Evolutionary conservation across 495 filamentous ascomycete species (phyloP), one percentile per base, ranked within the genome.

Genomic region (Patellaria atrata): DNA sequence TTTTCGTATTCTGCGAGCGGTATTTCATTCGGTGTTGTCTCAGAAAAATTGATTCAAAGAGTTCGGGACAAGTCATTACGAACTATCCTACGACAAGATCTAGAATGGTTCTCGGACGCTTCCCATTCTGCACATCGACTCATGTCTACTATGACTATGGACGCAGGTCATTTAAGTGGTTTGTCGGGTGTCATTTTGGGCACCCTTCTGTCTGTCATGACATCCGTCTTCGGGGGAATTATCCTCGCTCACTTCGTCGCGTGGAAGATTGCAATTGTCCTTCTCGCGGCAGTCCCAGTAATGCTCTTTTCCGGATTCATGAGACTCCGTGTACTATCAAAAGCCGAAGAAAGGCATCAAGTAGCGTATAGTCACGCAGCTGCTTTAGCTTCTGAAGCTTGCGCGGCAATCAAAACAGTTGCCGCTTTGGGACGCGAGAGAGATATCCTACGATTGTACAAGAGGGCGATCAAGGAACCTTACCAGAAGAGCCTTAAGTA

Each of bases 311-410:
- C 51, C n/a, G 51, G 51, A 1, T 47, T 44, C 25, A n/a, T 45
- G 4, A 27, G 46, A 6, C 21, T 54, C 1, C 31, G 35, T 5
- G 32, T 54, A 0, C 37, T 54, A 11, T 26, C 62, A 2, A 59
- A 65, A 17, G 73, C 76, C 30, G 67, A 77, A 33, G 62, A 73
- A 22, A 60, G 67, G 4, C 75, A 79, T 31, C 63, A 70, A 7
- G 63, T 56, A 3, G 68, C 71, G 0, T 81, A 70, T 42, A 50
- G 58, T 1, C 57, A 59, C 9, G 65, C 73, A 5, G 67, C 65
- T 7, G 54, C 62, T 5, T 60, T 79, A 9, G 69, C 71, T 5
- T 56, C 64, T 0, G 76, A 79, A 38, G 73, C 73, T 0, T 66
- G 70, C 35, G 43, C 43, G 0, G 62, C 67, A 1, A 72, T 79